phyloP scores from a whole-genome alignment of 1,139 yeast species.

The Lodderomyces metapsilosis region DNA sequence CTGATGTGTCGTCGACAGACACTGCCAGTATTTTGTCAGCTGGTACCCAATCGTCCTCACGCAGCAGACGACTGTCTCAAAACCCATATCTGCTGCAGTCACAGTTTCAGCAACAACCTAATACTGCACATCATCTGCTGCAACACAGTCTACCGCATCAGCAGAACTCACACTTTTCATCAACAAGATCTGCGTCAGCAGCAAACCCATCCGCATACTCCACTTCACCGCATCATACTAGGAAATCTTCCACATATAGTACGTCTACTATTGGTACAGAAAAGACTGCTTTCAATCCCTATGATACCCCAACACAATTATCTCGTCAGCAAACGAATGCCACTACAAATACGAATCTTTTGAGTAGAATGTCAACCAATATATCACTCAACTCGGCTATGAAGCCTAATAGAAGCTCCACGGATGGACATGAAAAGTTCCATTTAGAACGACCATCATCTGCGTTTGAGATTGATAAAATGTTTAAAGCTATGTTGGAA shows the following conservation, averaged over 20 bases:
- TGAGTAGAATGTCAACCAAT: conserved; percentile 18
- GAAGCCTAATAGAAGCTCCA: conserved; percentile 27
- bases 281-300: conserved; percentile 22
- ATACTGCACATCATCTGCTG: conserved; percentile 11
- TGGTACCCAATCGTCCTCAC: conserved; percentile 19
- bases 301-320: conserved; percentile 26
- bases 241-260: conserved; percentile 43
- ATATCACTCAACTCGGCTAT: conserved; percentile 34
- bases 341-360: conserved; percentile 5
- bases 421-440: conserved; percentile 19
- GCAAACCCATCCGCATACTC: conserved; percentile 28
- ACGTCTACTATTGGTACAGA: conserved; percentile 21
- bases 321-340: conserved; percentile 7
- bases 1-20: conserved; percentile 38
- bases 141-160: conserved; percentile 14
- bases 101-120: conserved; percentile 2
- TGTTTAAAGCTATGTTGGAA: conserved; percentile 72
- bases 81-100: conserved; percentile 13
- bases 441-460: conserved; percentile 55
- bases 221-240: conserved; percentile 33
- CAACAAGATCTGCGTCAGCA: conserved; percentile 22
- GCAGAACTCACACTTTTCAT: conserved; percentile 24
- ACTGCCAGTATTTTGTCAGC: conserved; percentile 31
- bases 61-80: conserved; percentile 33
- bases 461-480: conserved; percentile 57